phyloP scores from a whole-genome alignment of 2,329 filamentous ascomycete genomes.

The Cladophialophora yegresii region DNA sequence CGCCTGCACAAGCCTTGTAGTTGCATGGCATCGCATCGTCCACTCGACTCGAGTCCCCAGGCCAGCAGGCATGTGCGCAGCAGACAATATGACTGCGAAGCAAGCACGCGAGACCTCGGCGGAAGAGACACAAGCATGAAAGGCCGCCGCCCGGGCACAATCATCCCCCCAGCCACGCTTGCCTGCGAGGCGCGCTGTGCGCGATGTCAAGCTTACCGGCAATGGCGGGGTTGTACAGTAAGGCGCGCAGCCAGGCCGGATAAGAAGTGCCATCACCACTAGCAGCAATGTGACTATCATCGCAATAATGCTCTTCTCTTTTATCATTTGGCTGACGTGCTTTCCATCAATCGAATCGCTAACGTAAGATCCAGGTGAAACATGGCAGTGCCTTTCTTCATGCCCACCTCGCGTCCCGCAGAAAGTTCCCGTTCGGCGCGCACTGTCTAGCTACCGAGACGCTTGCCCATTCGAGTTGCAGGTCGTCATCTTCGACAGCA shows the following conservation, averaged over 20 bases:
- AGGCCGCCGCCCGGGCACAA: background rate
- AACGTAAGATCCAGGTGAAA: background rate
- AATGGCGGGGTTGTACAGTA: background rate
- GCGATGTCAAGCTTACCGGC: background rate
- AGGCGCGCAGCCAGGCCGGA: background rate
- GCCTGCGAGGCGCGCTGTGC: no score
- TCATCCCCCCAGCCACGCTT: background rate
- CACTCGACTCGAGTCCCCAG: background rate
- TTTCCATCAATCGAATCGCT: slow-evolving; percentile 3
- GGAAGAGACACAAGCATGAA: background rate
- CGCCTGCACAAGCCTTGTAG: background rate
- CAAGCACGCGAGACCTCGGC: background rate
- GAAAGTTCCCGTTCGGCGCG: slow-evolving; percentile 20
- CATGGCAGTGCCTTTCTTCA: background rate
- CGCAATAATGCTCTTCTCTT: background rate
- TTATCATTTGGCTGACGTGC: background rate
- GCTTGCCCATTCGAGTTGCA: background rate
- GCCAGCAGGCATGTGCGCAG: background rate
- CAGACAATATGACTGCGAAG: background rate
- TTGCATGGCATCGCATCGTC: background rate
- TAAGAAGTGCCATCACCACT: background rate
- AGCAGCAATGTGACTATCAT: background rate
- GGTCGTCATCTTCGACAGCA: slow-evolving; percentile 3
- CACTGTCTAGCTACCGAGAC: slow-evolving; percentile 5
- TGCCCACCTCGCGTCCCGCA: background rate